phyloP scores from a whole-genome alignment of 2,329 filamentous ascomycete genomes.

The Fusarium nematophilum region DNA sequence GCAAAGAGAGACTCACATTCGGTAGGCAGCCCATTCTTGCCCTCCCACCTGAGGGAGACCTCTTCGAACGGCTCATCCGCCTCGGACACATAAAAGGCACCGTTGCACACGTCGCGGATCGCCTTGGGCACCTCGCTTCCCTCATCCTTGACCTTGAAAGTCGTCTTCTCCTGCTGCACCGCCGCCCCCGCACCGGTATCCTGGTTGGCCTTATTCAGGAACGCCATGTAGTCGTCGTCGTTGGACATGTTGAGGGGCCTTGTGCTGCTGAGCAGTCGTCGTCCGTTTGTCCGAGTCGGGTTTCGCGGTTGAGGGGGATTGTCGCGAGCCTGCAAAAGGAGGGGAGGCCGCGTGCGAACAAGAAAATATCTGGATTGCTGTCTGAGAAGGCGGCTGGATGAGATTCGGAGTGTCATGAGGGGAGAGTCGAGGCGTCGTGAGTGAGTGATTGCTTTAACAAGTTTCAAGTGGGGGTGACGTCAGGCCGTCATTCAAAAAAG shows the following conservation, averaged over 20 bases:
- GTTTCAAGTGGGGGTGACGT: conserved; percentile 47
- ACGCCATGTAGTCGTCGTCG: conserved; percentile 85
- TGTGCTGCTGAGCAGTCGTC: conserved; percentile 37
- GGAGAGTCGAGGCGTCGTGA: conserved; percentile 19
- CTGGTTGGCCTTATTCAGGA: conserved; percentile 88
- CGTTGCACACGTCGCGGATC: conserved; percentile 62
- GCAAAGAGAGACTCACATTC: conserved; percentile 66
- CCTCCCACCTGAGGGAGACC: conserved; percentile 73
- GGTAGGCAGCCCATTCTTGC: conserved; percentile 64
- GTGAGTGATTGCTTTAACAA: conserved; percentile 29
- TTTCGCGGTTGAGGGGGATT: conserved; percentile 5
- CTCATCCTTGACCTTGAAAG: conserved; percentile 64
- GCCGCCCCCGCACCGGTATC: conserved; percentile 62
- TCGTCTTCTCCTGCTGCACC: conserved; percentile 37
- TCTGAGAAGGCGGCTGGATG: conserved; percentile 16
- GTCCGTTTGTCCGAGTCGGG: background rate
- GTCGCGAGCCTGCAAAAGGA: background rate
- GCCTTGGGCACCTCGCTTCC: conserved; percentile 69
- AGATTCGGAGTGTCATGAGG: conserved; percentile 33
- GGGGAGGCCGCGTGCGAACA: conserved; percentile 4
- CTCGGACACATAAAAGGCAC: conserved; percentile 80
- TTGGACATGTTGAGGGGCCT: conserved; percentile 67
- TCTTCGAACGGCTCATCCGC: conserved; percentile 87
- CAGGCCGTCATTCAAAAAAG: conserved; percentile 27
- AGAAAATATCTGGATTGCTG: conserved; percentile 1